Evolutionary conservation across 768 basidiomycete species (phyloP), one percentile per base, ranked within the genome.

Genomic region (Mycena vitilis): DNA sequence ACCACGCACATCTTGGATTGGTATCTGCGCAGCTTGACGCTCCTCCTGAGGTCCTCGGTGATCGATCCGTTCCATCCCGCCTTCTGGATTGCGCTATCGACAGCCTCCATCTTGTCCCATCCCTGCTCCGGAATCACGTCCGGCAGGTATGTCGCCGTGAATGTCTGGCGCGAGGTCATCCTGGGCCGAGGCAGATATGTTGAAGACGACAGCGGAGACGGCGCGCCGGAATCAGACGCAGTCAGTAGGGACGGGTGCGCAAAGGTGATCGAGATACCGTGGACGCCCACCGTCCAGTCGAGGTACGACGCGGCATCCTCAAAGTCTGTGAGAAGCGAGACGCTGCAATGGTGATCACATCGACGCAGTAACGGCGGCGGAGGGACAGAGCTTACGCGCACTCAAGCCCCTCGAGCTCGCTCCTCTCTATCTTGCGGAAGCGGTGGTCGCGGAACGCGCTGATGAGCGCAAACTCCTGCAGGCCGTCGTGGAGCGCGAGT

Each of bases 291-390:
- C 4, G 89, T 91, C 97, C 97, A 99, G 81, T 96, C 95, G 63
- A 98, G 88, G 75, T 97, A 96, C 40, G 90, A 88, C 36, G 84
- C 76, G 57, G 89, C 94, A 74, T 92, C 86, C 82, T 96, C 95
- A 78, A 98, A 98, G 77, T 98, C 88, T 16, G 96, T 98, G 70
- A 99, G 87, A 73, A 99, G 86, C 52, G 96, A 98, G 66, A 99
- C 84, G 65, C 96, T 97, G 77, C 30, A 40, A 44, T 48, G 58
- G 44, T 64, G 61, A 38, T 68, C 40, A 61, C 7, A 8, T 40
- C 16, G 37, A 42, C 40, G 38, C 64, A 30, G 42, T 30, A 25
- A 30, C 45, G 44, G 47, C 38, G 38, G 51, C 23, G 54, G 38
- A 3, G 66, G 63, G 52, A 45, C 60, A 61, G 69, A 22, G 84